Evolutionary conservation across 345 rosid species (phyloP).

Genomic region (Cardamine occulta): DNA sequence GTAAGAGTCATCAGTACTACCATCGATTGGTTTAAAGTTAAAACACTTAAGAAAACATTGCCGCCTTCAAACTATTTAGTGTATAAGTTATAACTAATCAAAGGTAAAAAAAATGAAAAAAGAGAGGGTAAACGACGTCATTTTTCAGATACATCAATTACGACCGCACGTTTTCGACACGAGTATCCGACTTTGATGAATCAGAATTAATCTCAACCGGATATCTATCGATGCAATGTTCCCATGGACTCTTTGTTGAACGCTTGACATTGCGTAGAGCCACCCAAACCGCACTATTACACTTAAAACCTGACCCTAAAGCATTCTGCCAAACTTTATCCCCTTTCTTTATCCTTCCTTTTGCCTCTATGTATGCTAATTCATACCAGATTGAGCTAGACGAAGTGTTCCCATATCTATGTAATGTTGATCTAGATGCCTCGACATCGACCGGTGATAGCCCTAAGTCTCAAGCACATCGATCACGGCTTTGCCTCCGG

Average conservation of each 20-base stretch:
- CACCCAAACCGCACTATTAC: conserved; percentile 85
- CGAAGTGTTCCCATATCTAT: conserved; percentile 84
- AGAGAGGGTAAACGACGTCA: not conserved
- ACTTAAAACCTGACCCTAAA: conserved; percentile 86
- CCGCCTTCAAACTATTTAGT: too few relatives aligned
- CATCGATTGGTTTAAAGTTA: too few relatives aligned
- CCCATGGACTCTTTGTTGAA: conserved; percentile 63
- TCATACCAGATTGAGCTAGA: conserved; percentile 94
- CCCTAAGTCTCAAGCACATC: conserved; percentile 79
- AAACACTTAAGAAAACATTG: too few relatives aligned
- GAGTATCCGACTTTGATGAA: conserved; percentile 18
- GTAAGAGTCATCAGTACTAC: too few relatives aligned
- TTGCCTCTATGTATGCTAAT: conserved; percentile 76
- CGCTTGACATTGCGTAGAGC: conserved; percentile 58
- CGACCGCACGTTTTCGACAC: conserved; percentile 33
- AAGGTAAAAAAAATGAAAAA: too few relatives aligned
- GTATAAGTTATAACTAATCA: too few relatives aligned
- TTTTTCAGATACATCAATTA: conserved; percentile 15
- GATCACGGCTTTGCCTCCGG: conserved; percentile 85
- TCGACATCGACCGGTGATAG: conserved; percentile 66
- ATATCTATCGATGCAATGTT: conserved; percentile 64
- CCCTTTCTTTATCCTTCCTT: conserved; percentile 74
- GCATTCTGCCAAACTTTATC: conserved; percentile 87
- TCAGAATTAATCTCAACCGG: conserved; percentile 52
- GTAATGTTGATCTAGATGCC: conserved; percentile 84